Evolutionary conservation across 371 early-diverging fungal species (phyloP), one percentile per base, ranked within the genome.

Genomic region (Mortierella sp.): DNA sequence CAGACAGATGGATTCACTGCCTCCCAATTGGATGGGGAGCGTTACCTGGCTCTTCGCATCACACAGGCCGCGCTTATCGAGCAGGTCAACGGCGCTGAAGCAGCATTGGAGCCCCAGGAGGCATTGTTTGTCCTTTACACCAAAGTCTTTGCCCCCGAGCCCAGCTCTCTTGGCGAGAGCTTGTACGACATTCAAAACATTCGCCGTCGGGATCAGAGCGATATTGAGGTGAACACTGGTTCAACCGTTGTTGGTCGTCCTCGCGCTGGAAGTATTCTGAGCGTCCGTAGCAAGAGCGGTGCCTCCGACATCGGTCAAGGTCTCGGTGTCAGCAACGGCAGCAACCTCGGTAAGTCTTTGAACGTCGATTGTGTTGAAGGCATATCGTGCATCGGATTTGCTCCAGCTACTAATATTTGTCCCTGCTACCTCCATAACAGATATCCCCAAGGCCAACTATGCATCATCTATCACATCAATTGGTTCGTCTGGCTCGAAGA

Each of bases 121-220:
- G 85, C 76, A 4, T 79, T 94, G 37, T 95, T 95, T 78, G 83
- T 86, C 19, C 87, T 92, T 0, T 95, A 90, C 79, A 90, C 90
- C 6, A 88, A 87, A 64, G 84, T 93, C 3, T 91, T 89, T 61
- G 90, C 89, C 10, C 74, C 86, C 10, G 87, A 85, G 24, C 77
- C 86, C 14, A 64, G 77, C 10, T 81, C 86, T 0, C 47, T 80
- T 11, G 77, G 76, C 47, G 85, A 76, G 37, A 80, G 85, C 16
- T 37, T 80, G 64, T 81, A 84, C 26, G 80, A 78, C 45, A 64
- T 77, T 31, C 71, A 76, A 31, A 77, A 77, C 58, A 50, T 85
- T 43, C 81, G 86, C 9, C 80, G 78, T 24, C 77, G 69, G 14
- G 76, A 79, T 34, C 71, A 68, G 66, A 75, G 71, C 43, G 78